Percentiles rank a stretch among this genome's conserved stretches.
Evolutionary conservation across 176 grass and related monocot genomes (phyloP).

Genomic region (Saccharum spontaneum): DNA sequence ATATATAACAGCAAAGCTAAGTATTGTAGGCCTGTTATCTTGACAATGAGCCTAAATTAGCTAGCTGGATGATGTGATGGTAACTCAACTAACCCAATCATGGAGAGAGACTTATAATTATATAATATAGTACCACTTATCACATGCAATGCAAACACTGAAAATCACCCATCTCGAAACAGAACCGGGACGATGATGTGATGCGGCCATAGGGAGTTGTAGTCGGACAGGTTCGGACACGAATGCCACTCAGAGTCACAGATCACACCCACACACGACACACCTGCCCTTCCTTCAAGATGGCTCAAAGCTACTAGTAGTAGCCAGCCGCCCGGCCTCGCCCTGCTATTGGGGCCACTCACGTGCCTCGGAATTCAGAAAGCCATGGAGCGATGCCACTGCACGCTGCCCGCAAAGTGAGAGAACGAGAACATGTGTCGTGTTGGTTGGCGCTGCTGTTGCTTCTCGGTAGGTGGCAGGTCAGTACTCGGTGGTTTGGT

Average conservation of each 20-base stretch:
- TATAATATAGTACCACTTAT: too few relatives aligned
- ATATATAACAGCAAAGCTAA: too few relatives aligned
- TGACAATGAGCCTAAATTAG: neutral
- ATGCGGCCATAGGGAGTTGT: neutral
- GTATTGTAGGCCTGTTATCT: too few relatives aligned
- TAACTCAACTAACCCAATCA: neutral
- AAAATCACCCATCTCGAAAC: neutral
- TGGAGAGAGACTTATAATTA: too few relatives aligned
- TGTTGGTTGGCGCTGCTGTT: slow-evolving; percentile 27
- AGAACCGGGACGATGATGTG: neutral
- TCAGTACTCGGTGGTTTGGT: neutral
- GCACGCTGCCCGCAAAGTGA: too few relatives aligned
- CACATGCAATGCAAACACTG: neutral
- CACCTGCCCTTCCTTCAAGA: neutral
- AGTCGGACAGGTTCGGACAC: slow-evolving; percentile 4
- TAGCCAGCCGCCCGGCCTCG: neutral
- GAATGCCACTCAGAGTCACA: neutral
- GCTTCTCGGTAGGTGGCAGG: slow-evolving; percentile 32
- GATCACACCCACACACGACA: neutral
- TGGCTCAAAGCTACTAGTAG: too few relatives aligned
- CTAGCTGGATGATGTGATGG: neutral
- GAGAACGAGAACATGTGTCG: neutral
- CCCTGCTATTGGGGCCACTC: neutral
- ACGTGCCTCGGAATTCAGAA: neutral
- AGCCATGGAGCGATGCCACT: neutral